Evolutionary conservation across 1,284 basidiomycete genomes (phyloP).

Genomic region (Ganoderma resinaceum): DNA sequence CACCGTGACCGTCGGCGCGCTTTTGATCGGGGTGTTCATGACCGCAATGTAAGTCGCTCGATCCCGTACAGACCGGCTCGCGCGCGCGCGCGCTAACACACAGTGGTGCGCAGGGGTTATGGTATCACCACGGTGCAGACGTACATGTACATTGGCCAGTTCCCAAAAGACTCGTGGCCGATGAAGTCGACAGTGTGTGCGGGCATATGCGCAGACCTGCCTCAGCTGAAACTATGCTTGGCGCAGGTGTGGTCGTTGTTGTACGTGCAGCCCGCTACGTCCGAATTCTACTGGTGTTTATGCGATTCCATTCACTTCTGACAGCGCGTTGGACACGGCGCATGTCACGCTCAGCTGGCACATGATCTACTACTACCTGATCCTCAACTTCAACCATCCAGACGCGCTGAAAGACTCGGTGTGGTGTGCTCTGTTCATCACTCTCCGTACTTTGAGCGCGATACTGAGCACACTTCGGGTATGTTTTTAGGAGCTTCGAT

Average conservation of each 20-base stretch:
- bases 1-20: slow-evolving; percentile 23
- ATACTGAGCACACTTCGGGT: background rate
- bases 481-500: slow-evolving; percentile 23
- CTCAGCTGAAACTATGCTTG: background rate
- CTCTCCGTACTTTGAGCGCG: no score
- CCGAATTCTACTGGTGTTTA: background rate
- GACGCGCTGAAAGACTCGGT: slow-evolving; percentile 15
- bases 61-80: background rate
- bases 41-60: slow-evolving; percentile 21
- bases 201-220: background rate
- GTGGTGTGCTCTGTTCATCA: slow-evolving; percentile 14
- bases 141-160: slow-evolving; percentile 23
- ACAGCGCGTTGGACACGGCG: slow-evolving; percentile 19
- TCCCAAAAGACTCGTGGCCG: slow-evolving; percentile 22
- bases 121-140: slow-evolving; percentile 30
- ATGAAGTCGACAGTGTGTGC: slow-evolving; percentile 20
- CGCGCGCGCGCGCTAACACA: background rate
- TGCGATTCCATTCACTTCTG: background rate
- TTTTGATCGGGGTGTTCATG: slow-evolving; percentile 22
- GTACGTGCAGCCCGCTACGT: background rate
- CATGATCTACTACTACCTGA: slow-evolving; percentile 29
- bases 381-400: slow-evolving; percentile 26
- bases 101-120: slow-evolving; percentile 14
- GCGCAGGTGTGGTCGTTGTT: slow-evolving; percentile 23
- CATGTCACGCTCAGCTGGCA: slow-evolving; percentile 27